Base-by-base conservation (phyloP, 2,329 filamentous ascomycete species). In the Fusarium sp. region DNA sequence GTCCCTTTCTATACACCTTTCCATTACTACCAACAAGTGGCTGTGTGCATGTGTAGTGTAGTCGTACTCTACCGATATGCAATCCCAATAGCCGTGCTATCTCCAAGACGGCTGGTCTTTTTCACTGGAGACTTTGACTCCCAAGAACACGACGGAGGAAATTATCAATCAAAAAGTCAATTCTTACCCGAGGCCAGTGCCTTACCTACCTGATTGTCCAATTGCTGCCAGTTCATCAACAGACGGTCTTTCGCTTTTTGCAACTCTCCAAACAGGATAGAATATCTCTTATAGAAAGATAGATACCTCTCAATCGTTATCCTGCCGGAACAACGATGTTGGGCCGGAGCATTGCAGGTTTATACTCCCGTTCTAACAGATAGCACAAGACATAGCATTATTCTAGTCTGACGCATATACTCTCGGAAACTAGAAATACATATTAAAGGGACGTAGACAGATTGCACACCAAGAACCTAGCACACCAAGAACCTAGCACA, bases 31-130 rank as follows among this genome's bases (percentile, higher is more conserved):
- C 11, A 50, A 50, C 28, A 16, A 38, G 23, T 38, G 33, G 12
- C 23, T 28, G 30, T 46, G 51, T 53, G 30, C 50, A 45, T 44
- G 4, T 15, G 40, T 42, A 15, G 23, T 15, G 23, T 23, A 23
- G 23, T 23, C 23, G 7, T 31, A 30, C 11, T 12, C 15, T 31
- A 30, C 38, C 11, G 16, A 28, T 44, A 4, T 44, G 16, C 41
- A 23, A 44, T 28, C 33, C 33, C 8, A 42, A 49, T 18, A 36
- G 26, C 57, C 51, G 64, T 28, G 20, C 41, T 59, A 69, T 68
- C 45, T 53, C 49, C 49, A 67, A 37, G 40, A 18, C 33, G 40
- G 36, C 15, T 8, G 34, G 6, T 37, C 15, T 28, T 2, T 20
- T 9, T 20, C n/a, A 37, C 12, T 2, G n/a, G 34, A 37, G 8